These are phyloP conservation scores for Sanghuangporus baumii DNA, from an alignment of 1,284 basidiomycete species.

Conservation along the genomic window DNA sequence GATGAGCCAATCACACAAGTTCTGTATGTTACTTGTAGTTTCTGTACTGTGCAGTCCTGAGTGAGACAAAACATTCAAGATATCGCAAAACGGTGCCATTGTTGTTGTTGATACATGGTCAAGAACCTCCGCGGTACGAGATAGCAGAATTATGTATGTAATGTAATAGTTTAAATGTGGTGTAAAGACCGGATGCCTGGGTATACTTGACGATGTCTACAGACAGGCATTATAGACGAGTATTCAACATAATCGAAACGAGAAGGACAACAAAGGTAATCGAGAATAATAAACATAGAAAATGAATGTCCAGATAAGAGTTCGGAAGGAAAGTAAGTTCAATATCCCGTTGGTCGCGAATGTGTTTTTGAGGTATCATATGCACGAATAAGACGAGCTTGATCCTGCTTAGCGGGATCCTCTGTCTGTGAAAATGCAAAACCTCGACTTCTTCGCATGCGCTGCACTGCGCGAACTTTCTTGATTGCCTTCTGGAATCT, in stretches of 20 bases:
- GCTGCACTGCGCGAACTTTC: conserved; percentile 92
- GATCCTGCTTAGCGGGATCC: conserved; percentile 75
- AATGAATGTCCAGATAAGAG: not conserved
- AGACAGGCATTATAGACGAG: not conserved
- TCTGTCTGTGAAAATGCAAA: conserved; percentile 97
- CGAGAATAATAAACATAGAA: not conserved
- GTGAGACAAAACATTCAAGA: not conserved
- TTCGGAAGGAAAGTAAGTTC: conserved; percentile 18
- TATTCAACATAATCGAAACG: not conserved
- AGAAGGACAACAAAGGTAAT: not conserved
- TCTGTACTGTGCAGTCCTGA: not conserved
- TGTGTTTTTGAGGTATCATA: conserved; percentile 82
- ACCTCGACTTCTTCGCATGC: conserved; percentile 89
- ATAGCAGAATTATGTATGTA: not conserved
- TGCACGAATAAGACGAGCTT: conserved; percentile 80
- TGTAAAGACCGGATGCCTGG: not conserved
- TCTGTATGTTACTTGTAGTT: no score
- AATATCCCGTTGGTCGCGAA: conserved; percentile 69
- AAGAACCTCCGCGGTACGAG: not conserved
- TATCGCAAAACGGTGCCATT: not conserved
- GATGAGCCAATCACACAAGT: no score
- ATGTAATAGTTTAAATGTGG: not conserved
- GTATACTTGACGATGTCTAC: not conserved
- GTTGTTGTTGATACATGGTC: not conserved
- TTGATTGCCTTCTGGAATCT: conserved; percentile 98